Percentiles rank a stretch among this genome's conserved stretches.
Evolutionary conservation across 2,329 filamentous ascomycete species (phyloP).

Genomic region (Diaporthe ilicicola): DNA sequence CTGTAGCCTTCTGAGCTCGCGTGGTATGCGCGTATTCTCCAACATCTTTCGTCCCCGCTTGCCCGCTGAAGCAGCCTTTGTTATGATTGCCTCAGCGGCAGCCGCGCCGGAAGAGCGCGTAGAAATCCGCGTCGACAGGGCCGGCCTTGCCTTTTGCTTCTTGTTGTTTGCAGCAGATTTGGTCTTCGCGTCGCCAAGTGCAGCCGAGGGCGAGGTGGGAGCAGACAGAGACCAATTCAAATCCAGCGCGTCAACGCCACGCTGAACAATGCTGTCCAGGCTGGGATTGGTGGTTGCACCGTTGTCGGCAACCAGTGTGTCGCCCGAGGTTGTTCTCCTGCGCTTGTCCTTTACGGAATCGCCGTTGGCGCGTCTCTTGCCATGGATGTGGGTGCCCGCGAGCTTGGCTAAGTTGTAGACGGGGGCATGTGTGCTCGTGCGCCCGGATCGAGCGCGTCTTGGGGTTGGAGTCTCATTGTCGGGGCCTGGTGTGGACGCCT

Average conservation of each 20-base stretch:
- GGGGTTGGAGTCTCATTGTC: conserved; percentile 35
- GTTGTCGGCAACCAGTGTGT: conserved; percentile 40
- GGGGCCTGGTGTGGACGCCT: not conserved
- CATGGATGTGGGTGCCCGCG: conserved; percentile 68
- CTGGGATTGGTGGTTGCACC: conserved; percentile 38
- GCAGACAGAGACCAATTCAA: conserved; percentile 52
- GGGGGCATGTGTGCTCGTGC: conserved; percentile 59
- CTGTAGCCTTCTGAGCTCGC: conserved; percentile 67
- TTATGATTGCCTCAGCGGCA: conserved; percentile 53
- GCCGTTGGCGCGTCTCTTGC: conserved; percentile 62
- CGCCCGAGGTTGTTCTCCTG: conserved; percentile 56
- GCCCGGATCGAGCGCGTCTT: conserved; percentile 61
- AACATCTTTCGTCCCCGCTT: conserved; percentile 68
- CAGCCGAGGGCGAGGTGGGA: conserved; percentile 45
- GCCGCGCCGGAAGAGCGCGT: conserved; percentile 54
- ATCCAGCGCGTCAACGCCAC: conserved; percentile 57
- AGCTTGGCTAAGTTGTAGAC: conserved; percentile 74
- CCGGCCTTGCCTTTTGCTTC: conserved; percentile 22
- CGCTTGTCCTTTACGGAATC: conserved; percentile 55
- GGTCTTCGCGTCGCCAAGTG: conserved; percentile 46
- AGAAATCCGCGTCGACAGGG: conserved; percentile 49
- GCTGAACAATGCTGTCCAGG: conserved; percentile 42
- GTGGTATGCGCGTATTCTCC: conserved; percentile 59
- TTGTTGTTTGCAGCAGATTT: conserved; percentile 35
- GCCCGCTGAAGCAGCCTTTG: conserved; percentile 62